phyloP scores from a whole-genome alignment of 768 basidiomycete species.

The Postia placenta region DNA sequence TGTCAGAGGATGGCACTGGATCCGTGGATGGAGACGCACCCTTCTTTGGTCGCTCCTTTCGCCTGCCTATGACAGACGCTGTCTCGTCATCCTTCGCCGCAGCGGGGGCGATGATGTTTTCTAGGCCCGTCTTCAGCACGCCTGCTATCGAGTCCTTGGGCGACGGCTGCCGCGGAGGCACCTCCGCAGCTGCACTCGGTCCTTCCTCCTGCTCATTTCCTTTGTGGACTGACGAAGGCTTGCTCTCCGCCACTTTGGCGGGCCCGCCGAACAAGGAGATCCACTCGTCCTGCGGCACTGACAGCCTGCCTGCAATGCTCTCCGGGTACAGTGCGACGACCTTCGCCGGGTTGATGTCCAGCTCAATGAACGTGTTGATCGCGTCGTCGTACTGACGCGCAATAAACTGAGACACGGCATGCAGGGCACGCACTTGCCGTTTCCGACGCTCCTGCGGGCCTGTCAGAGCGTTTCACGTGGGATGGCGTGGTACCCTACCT shows the following conservation, averaged over 20 bases:
- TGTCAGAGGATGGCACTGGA: too few species aligned
- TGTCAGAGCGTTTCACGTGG: background rate
- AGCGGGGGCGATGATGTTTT: conserved; percentile 38
- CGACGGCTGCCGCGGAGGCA: conserved; percentile 12
- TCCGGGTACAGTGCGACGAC: conserved; percentile 88
- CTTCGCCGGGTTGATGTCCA: conserved; percentile 90
- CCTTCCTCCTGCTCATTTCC: conserved; percentile 2
- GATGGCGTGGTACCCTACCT: conserved; percentile 32
- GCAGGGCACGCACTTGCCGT: conserved; percentile 59
- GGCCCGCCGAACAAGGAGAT: conserved; percentile 83
- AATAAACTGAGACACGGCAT: conserved; percentile 76
- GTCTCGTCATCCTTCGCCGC: conserved; percentile 50
- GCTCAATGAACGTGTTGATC: conserved; percentile 80
- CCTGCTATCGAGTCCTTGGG: conserved; percentile 33
- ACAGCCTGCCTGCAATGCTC: conserved; percentile 70
- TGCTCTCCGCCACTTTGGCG: conserved; percentile 10
- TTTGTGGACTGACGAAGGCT: background rate
- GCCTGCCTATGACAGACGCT: conserved; percentile 40
- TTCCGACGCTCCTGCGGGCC: conserved; percentile 43
- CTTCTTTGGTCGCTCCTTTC: conserved; percentile 22
- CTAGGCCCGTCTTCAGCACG: conserved; percentile 50
- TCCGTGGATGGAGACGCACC: conserved; percentile 13
- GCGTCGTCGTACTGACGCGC: conserved; percentile 66
- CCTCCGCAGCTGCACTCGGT: conserved; percentile 20
- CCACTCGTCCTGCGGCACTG: conserved; percentile 66